Base-by-base conservation (phyloP, 1,284 basidiomycete species). In the Apiotrichum montevideense region DNA sequence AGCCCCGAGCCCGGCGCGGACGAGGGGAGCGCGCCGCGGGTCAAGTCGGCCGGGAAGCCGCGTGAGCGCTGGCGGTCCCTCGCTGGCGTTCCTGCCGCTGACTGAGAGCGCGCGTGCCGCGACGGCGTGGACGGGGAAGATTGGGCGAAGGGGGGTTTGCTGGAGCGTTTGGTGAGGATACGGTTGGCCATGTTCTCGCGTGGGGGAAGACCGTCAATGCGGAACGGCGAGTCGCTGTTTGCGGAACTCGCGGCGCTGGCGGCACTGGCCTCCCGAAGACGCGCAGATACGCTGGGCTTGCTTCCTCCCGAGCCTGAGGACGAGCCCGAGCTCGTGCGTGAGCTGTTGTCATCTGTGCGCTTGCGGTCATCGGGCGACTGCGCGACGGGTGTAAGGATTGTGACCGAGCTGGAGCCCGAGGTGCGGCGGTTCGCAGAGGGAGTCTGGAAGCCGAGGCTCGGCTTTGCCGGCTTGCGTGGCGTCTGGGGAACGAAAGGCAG, bases 401-500 rank as follows among this genome's bases (percentile, higher is more conserved):
- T 63, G 3, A 67, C 67, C 2, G 65, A 57, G 41, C 59, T 63
- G 6, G 57, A 56, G 6, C 56, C 59, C 0, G 65, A 65, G 10
- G 57, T 57, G 35, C 63, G 56, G 5, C 66, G 58, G n/a, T 44
- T 52, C 6, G 65, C 62, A 1, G 65, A 64, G 0, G 73, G 73
- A 1, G 73, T 75, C 21, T 69, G 63, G 52, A 68, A 73, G 3
- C 73, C 73, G 1, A 75, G 64, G 33, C 58, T 56, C 3, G 71
- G 73, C 52, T 68, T 67, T 13, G 65, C 57, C 13, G 61, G 63
- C 54, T 72, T 72, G 35, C 64, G 57, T 2, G 73, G 73, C 10
- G 73, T 75, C 63, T 67, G 63, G 1, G 73, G 73, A 5, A 73
- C 62, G 53, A 75, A 75, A 3, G 70, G 62, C 11, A 75, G 59